phyloP scores from a whole-genome alignment of 176 grass and related monocot species.

The Carex pumila region DNA sequence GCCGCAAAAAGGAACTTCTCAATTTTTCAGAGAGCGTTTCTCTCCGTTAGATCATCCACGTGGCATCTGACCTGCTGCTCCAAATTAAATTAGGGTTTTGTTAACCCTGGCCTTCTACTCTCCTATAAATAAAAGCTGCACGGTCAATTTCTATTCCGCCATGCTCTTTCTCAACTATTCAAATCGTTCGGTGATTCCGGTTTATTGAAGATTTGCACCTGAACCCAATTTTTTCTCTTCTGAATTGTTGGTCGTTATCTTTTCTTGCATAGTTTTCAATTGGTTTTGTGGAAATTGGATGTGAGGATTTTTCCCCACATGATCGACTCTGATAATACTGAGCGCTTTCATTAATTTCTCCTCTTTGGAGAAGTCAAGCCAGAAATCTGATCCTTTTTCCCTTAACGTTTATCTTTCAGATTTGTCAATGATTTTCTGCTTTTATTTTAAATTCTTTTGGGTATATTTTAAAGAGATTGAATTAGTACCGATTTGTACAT shows the following conservation, averaged over 20 bases:
- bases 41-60: background rate
- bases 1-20: background rate
- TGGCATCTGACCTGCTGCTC: background rate
- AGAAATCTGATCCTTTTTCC: slow-evolving; percentile 42
- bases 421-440: too few relatives aligned
- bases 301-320: slow-evolving; percentile 52
- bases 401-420: too few relatives aligned
- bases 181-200: background rate
- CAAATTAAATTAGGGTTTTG: slow-evolving; percentile 28
- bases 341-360: slow-evolving; percentile 29
- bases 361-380: slow-evolving; percentile 38
- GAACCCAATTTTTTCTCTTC: background rate
- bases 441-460: too few relatives aligned
- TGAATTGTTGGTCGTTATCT: background rate
- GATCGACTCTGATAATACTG: slow-evolving; percentile 43
- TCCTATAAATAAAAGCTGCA: background rate
- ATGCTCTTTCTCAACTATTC: background rate
- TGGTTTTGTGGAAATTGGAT: background rate
- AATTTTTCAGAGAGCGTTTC: background rate
- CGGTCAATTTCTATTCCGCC: background rate
- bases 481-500: too few relatives aligned
- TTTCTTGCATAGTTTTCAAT: background rate
- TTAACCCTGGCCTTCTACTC: too few relatives aligned
- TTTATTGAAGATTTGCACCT: background rate
- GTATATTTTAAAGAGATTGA: too few relatives aligned